Evolutionary conservation across 2,329 filamentous ascomycete species (phyloP).

Genomic region (Elsinoe necatrix): DNA sequence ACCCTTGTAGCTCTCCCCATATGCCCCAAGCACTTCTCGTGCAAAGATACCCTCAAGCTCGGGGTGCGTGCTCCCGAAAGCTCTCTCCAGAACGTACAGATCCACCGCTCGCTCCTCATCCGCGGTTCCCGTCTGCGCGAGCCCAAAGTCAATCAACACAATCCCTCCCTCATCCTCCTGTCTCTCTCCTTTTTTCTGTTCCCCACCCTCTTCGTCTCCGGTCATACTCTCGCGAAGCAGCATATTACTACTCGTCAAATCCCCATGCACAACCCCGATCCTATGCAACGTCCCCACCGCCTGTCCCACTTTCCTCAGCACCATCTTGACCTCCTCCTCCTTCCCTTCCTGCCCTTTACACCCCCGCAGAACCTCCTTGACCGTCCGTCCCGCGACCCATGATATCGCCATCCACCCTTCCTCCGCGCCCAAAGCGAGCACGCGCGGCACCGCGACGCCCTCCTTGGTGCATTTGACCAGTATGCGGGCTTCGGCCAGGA

Average conservation of each 20-base stretch:
- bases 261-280: constrained; percentile 83
- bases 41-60: constrained; percentile 76
- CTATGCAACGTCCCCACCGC: constrained; percentile 54
- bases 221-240: constrained; percentile 54
- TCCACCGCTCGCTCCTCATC: constrained; percentile 95
- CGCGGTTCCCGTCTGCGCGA: constrained; percentile 69
- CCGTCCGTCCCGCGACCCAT: constrained; percentile 67
- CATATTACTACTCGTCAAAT: constrained; percentile 94
- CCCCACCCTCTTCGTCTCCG: not conserved
- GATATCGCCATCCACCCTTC: constrained; percentile 69
- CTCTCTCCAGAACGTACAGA: constrained; percentile 87
- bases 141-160: constrained; percentile 87
- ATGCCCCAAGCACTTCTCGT: constrained; percentile 62
- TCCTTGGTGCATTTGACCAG: constrained; percentile 69
- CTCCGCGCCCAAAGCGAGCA: constrained; percentile 62
- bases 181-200: constrained; percentile 5
- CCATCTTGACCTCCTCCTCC: constrained; percentile 23
- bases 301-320: constrained; percentile 30
- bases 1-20: constrained; percentile 66
- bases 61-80: constrained; percentile 91
- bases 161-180: constrained; percentile 57
- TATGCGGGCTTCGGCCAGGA: constrained; percentile 81
- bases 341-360: constrained; percentile 28
- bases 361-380: constrained; percentile 56
- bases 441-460: constrained; percentile 70